Percentiles rank a stretch among this genome's conserved stretches.
phyloP scores from a whole-genome alignment of 1,284 basidiomycete species.

The Pulveroboletus sp. region DNA sequence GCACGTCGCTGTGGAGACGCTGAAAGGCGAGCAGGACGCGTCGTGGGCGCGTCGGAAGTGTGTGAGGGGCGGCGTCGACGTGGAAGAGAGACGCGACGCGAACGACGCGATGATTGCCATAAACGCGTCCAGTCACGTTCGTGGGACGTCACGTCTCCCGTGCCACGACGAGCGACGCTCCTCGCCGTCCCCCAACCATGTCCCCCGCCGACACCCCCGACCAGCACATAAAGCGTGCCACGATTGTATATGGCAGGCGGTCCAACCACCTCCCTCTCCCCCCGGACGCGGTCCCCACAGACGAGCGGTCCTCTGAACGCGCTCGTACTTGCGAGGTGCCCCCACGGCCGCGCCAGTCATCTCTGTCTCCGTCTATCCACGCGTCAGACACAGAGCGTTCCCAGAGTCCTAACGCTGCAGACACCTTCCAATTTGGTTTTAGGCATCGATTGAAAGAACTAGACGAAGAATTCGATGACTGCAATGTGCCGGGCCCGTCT shows the following conservation, averaged over 20 bases:
- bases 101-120: slow-evolving; percentile 27
- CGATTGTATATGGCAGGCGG: slow-evolving; percentile 33
- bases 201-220: not conserved
- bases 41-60: not conserved
- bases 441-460: slow-evolving; percentile 28
- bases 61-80: not conserved
- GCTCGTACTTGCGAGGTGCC: not conserved
- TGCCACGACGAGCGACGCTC: slow-evolving; percentile 7
- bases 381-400: slow-evolving; percentile 14
- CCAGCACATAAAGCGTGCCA: slow-evolving; percentile 26
- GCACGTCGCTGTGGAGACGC: not conserved
- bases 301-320: not conserved
- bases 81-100: slow-evolving; percentile 19
- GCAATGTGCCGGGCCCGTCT: slow-evolving; percentile 2
- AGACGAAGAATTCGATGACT: slow-evolving; percentile 28
- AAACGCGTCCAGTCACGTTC: slow-evolving; percentile 37
- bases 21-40: slow-evolving; percentile 9
- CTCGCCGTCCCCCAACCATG: slow-evolving; percentile 18
- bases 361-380: slow-evolving; percentile 16
- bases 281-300: not conserved
- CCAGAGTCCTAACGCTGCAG: not conserved
- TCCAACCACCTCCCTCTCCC: slow-evolving; percentile 1
- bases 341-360: not conserved
- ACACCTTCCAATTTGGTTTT: slow-evolving; percentile 30
- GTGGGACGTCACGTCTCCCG: slow-evolving; percentile 33